These are phyloP conservation scores for Bothriochloa decipiens DNA, from an alignment of 176 grass and related monocot species.

Conservation along the genomic window DNA sequence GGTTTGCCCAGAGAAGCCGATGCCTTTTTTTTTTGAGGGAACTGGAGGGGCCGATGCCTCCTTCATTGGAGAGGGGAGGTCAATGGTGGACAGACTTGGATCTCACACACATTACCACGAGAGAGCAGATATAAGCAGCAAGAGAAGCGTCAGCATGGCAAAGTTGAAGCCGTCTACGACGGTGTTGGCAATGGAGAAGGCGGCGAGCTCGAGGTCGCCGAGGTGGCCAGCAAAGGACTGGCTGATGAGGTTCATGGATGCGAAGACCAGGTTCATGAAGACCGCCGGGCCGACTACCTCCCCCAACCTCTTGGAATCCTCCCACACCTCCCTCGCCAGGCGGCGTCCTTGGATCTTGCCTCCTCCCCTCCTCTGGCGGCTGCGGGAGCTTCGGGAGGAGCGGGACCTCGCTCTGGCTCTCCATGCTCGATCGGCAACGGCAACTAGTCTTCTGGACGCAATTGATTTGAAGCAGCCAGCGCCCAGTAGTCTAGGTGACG, in stretches of 20 bases:
- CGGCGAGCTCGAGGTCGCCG: conserved; percentile 60
- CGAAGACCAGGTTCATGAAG: conserved; percentile 36
- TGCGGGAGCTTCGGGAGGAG: conserved; percentile 3
- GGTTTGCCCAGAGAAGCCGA: no score
- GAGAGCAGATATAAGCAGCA: no score
- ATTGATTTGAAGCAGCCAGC: no score
- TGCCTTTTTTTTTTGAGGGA: no score
- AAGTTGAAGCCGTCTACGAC: conserved; percentile 56
- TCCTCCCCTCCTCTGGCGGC: background rate
- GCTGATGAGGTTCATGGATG: conserved; percentile 45
- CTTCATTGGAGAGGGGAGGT: background rate
- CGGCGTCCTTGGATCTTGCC: background rate
- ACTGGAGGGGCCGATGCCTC: no score
- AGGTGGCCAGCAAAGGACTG: conserved; percentile 65
- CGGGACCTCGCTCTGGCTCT: background rate
- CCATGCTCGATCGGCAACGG: background rate
- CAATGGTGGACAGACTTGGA: no score
- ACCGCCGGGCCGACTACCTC: conserved; percentile 35
- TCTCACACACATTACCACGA: no score
- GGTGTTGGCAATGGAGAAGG: conserved; percentile 48
- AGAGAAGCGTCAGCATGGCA: conserved; percentile 55
- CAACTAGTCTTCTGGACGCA: background rate
- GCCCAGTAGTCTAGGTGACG: no score
- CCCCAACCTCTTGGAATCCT: conserved; percentile 46
- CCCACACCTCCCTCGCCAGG: conserved; percentile 4